These are phyloP conservation scores for Gracilaria domingensis DNA, from an alignment of 23 red algal genomes.

Conservation along the genomic window DNA sequence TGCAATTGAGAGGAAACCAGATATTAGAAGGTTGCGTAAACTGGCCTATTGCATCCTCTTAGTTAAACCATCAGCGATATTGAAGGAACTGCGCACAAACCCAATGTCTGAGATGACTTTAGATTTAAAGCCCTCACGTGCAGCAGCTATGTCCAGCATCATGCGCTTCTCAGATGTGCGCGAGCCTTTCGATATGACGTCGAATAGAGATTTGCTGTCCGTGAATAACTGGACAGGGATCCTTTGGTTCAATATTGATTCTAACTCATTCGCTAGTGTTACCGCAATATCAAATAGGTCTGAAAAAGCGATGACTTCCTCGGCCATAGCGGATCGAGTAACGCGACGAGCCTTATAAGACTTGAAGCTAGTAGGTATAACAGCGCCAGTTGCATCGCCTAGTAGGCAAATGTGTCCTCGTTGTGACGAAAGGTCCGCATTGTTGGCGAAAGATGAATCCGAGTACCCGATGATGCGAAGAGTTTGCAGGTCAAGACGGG, in stretches of 20 bases:
- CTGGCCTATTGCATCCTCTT: constrained; percentile 22
- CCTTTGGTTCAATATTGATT: neutral
- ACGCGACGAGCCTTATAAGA: neutral
- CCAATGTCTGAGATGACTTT: constrained; percentile 32
- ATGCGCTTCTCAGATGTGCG: constrained; percentile 42
- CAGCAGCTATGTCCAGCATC: constrained; percentile 46
- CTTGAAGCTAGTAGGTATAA: neutral
- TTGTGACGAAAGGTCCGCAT: neutral
- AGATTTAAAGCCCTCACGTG: constrained; percentile 13
- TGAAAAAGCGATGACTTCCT: neutral
- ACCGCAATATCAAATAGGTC: constrained; percentile 25
- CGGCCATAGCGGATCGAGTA: constrained; percentile 11
- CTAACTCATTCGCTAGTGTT: neutral
- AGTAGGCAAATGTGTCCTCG: neutral
- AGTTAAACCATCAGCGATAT: constrained; percentile 34
- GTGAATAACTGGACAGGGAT: constrained; percentile 38
- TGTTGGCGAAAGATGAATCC: constrained; percentile 7
- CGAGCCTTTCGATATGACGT: constrained; percentile 21
- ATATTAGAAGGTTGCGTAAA: neutral
- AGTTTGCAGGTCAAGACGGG: neutral
- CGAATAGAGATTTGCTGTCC: constrained; percentile 45
- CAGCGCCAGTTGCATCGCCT: neutral
- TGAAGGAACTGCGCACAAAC: constrained; percentile 19
- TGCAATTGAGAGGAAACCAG: neutral
- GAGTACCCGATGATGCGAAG: neutral